A percentile compares a stretch with the other conserved stretches of the same genome.
These are phyloP conservation scores for Epichloe scottii DNA, from an alignment of 2,329 filamentous ascomycete genomes.

Conservation along the genomic window DNA sequence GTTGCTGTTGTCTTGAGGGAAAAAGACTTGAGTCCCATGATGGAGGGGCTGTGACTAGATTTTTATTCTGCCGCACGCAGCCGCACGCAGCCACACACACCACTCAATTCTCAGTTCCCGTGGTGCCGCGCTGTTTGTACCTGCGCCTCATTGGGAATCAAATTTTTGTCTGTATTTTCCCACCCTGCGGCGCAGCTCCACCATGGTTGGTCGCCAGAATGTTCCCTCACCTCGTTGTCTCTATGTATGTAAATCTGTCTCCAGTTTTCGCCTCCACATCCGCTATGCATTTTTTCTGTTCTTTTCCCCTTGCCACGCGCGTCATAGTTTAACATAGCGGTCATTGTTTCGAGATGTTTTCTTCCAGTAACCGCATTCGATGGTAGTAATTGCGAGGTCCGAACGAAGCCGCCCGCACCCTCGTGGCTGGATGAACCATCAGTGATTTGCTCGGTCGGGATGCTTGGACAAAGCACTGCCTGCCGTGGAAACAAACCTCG, in stretches of 20 bases:
- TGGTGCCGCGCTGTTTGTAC: no score
- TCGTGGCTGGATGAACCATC: not conserved
- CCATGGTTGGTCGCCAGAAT: not conserved
- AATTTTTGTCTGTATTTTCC: not conserved
- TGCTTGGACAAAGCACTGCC: not conserved
- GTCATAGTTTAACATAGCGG: not conserved
- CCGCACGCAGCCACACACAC: no score
- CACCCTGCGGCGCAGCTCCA: not conserved
- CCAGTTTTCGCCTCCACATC: conserved; percentile 1
- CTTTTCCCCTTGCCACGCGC: not conserved
- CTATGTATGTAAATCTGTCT: not conserved
- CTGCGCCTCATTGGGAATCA: not conserved
- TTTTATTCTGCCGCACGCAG: conserved; percentile 2
- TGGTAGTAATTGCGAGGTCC: not conserved
- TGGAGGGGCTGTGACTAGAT: conserved; percentile 1
- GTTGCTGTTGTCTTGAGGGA: not conserved
- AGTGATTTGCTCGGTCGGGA: not conserved
- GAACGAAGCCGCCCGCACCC: not conserved
- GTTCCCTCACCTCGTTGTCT: not conserved
- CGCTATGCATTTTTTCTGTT: not conserved
- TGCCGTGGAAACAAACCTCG: no score
- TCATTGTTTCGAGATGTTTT: not conserved
- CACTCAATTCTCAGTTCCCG: not conserved
- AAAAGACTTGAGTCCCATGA: no score
- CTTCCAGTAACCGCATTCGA: no score